phyloP scores from a whole-genome alignment of 2,329 filamentous ascomycete genomes.

The Fusarium nodosum region DNA sequence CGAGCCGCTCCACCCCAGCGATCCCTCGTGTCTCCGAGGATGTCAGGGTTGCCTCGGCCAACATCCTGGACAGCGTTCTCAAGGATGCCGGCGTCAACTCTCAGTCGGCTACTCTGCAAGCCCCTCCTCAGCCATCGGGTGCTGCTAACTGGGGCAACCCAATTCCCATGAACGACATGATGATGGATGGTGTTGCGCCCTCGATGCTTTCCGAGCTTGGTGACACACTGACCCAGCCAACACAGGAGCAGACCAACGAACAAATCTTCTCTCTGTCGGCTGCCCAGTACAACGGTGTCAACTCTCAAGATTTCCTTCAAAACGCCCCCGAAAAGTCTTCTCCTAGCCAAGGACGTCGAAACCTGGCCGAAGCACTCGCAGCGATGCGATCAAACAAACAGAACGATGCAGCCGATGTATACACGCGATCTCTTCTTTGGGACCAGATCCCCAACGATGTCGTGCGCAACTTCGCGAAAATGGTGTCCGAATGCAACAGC shows the following conservation, averaged over 20 bases:
- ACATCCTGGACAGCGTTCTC: conserved; percentile 83
- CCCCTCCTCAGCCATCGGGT: conserved; percentile 67
- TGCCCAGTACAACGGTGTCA: conserved; percentile 87
- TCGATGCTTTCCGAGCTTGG: conserved; percentile 76
- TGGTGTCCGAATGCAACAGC: conserved; percentile 82
- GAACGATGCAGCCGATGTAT: conserved; percentile 82
- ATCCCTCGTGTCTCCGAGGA: conserved; percentile 85
- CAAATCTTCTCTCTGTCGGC: conserved; percentile 89
- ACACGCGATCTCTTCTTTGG: conserved; percentile 92
- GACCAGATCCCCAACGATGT: conserved; percentile 94
- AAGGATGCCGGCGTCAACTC: conserved; percentile 78
- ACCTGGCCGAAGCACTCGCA: conserved; percentile 83
- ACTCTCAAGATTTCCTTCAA: conserved; percentile 75
- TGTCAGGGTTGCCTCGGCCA: conserved; percentile 81
- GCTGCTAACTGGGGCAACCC: conserved; percentile 55
- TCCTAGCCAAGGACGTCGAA: conserved; percentile 74
- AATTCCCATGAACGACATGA: conserved; percentile 61
- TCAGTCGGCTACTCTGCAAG: conserved; percentile 59
- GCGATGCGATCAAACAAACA: conserved; percentile 82
- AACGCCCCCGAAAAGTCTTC: conserved; percentile 66
- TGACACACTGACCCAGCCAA: conserved; percentile 78
- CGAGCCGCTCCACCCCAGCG: conserved; percentile 79
- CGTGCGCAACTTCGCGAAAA: conserved; percentile 90
- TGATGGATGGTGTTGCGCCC: conserved; percentile 60
- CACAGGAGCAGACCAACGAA: conserved; percentile 87